Base-by-base conservation (phyloP, 169 alveolate genomes). In the Plasmodium knowlesi region DNA sequence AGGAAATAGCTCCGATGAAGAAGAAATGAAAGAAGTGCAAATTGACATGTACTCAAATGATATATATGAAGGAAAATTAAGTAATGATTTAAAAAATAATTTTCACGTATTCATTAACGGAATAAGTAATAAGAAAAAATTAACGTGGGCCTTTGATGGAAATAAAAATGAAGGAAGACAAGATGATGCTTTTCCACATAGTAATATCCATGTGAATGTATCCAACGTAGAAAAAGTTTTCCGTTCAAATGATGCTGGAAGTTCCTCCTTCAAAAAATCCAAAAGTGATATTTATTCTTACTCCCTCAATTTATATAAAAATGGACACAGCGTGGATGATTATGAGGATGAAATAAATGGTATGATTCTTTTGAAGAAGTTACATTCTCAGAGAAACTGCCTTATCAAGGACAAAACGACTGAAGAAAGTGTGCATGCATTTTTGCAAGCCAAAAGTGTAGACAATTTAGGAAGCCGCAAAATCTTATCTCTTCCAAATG, bases 101-200 rank as follows among this genome's bases (percentile, higher is more conserved):
- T 74, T 86, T 43, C 76, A 78, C 19, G 61, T 86, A 57, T 37
- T 86, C 22, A 86, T 86, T 74, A 86, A 39, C 70, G 84, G 81
- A 74, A 86, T 86, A 53, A 86, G 67, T 74, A 86, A 86, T 86
- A 86, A 86, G 30, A 9, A 86, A 76, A 86, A 86, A 53, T 86
- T 86, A 10, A 86, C 93, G 43, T 86, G 93, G 93, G 86, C 85
- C 14, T 86, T 76, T 43, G 93, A 86, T 76, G 93, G 93, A 86
- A 86, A 86, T 74, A 86, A 86, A 86, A 86, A 74, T 30, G 72
- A 54, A 34, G 46, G 53, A 16, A 30, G 39, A 53, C 32, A 53
- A 53, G 19, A 54, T 28, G 19, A 54, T 28, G 10, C 43, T 53
- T 3, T 1, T 25, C 30, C 81, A 74, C 74, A 86, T 54, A 73